A percentile compares a stretch with the other conserved stretches of the same genome.
phyloP scores from a whole-genome alignment of 768 basidiomycete genomes.

The Sarcodon aspratus region DNA sequence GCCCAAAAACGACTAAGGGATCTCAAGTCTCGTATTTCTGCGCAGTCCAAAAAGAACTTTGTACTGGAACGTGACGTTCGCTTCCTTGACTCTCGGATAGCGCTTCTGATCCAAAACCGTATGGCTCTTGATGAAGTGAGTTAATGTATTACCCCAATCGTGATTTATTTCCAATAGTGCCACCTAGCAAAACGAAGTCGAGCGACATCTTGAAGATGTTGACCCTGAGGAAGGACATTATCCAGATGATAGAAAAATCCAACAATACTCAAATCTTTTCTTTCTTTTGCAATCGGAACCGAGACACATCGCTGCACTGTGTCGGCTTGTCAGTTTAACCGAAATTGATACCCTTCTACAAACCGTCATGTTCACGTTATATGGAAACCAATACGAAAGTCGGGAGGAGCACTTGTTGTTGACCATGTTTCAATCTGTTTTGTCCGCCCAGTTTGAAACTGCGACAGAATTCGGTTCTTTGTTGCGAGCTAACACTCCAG shows the following conservation, averaged over 20 bases:
- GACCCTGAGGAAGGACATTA: constrained; percentile 88
- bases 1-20: constrained; percentile 97
- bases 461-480: constrained; percentile 99
- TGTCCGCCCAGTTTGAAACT: constrained; percentile 98
- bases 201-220: constrained; percentile 89
- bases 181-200: constrained; percentile 83
- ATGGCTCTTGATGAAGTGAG: constrained; percentile 92
- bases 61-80: constrained; percentile 97
- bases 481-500: constrained; percentile 96
- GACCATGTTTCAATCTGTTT: constrained; percentile 98
- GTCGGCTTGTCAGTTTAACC: constrained; percentile 88
- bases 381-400: constrained; percentile 98
- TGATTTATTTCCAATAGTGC: constrained; percentile 1
- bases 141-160: constrained; percentile 7
- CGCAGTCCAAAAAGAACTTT: constrained; percentile 99
- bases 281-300: constrained; percentile 98
- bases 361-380: constrained; percentile 99
- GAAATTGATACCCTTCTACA: constrained; percentile 99
- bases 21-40: constrained; percentile 92
- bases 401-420: constrained; percentile 95
- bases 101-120: constrained; percentile 93
- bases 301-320: constrained; percentile 91
- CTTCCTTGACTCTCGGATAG: constrained; percentile 95
- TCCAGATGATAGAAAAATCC: constrained; percentile 87
- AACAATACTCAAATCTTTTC: constrained; percentile 98